These are phyloP conservation scores for Beauveria varroae DNA, from an alignment of 2,329 filamentous ascomycete genomes.

Conservation along the genomic window DNA sequence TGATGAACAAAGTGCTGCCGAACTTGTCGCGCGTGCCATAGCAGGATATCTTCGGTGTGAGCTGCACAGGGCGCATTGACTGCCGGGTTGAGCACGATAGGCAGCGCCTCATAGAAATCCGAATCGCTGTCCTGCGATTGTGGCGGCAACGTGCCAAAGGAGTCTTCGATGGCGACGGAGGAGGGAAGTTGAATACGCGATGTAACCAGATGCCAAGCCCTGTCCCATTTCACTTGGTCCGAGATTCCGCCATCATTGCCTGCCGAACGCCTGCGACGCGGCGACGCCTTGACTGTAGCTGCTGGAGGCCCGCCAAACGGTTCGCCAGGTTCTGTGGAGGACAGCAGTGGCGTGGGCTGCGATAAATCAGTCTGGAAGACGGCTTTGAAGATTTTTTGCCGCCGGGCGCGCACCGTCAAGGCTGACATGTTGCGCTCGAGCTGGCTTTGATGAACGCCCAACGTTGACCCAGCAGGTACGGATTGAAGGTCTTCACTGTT, in stretches of 20 bases:
- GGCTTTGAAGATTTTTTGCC: constrained; percentile 44
- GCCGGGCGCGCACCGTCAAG: constrained; percentile 39
- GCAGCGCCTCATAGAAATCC: constrained; percentile 44
- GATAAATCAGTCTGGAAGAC: constrained; percentile 47
- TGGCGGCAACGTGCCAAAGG: constrained; percentile 40
- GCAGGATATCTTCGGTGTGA: constrained; percentile 48
- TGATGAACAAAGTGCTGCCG: constrained; percentile 53
- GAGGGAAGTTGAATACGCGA: constrained; percentile 47
- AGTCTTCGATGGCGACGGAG: constrained; percentile 48
- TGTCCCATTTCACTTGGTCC: constrained; percentile 52
- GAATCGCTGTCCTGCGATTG: constrained; percentile 35
- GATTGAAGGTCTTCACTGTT: not conserved
- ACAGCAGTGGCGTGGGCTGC: constrained; percentile 38
- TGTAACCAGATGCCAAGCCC: constrained; percentile 56
- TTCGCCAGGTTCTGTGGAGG: constrained; percentile 34
- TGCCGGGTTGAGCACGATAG: constrained; percentile 43
- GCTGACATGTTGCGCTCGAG: constrained; percentile 25
- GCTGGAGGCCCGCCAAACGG: constrained; percentile 36
- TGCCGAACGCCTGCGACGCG: constrained; percentile 15
- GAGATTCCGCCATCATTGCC: constrained; percentile 17
- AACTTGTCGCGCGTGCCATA: constrained; percentile 55
- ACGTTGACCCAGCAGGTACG: not conserved
- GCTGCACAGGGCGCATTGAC: constrained; percentile 39
- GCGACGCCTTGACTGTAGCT: constrained; percentile 14
- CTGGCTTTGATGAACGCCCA: not conserved